These are phyloP conservation scores for Galerina marginata DNA, from an alignment of 768 basidiomycete genomes.

Conservation along the genomic window DNA sequence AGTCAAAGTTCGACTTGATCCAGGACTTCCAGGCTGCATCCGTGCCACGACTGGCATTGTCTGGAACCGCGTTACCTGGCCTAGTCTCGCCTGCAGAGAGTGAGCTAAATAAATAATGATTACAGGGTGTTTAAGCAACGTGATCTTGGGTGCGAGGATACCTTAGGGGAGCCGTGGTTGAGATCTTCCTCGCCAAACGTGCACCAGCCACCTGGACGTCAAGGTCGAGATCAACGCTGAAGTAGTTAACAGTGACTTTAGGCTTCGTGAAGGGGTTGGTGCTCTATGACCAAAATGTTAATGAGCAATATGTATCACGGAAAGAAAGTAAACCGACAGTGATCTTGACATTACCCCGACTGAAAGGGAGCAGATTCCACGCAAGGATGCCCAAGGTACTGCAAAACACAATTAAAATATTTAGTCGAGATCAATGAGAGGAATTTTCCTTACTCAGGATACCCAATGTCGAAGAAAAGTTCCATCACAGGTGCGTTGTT, in stretches of 20 bases:
- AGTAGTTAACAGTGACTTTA: constrained; percentile 54
- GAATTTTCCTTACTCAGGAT: constrained; percentile 43
- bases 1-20: constrained; percentile 46
- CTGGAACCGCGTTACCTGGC: constrained; percentile 48
- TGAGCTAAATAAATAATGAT: constrained; percentile 23
- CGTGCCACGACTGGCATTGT: constrained; percentile 48
- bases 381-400: constrained; percentile 53
- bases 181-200: constrained; percentile 47
- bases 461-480: constrained; percentile 52
- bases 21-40: constrained; percentile 52
- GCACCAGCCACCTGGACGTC: constrained; percentile 55
- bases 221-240: constrained; percentile 53
- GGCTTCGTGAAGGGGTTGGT: constrained; percentile 55
- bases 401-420: neutral
- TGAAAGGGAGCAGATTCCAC: constrained; percentile 63
- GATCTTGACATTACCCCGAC: constrained; percentile 55
- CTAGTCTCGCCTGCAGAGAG: constrained; percentile 48
- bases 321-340: constrained; percentile 32
- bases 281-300: constrained; percentile 32
- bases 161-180: constrained; percentile 48
- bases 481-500: constrained; percentile 53
- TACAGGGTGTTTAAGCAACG: neutral
- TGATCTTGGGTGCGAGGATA: constrained; percentile 15
- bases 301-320: neutral
- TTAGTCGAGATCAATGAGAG: neutral